These are phyloP conservation scores for Adansonia madagascariensis DNA, from an alignment of 441 rosid genomes.

Conservation along the genomic window DNA sequence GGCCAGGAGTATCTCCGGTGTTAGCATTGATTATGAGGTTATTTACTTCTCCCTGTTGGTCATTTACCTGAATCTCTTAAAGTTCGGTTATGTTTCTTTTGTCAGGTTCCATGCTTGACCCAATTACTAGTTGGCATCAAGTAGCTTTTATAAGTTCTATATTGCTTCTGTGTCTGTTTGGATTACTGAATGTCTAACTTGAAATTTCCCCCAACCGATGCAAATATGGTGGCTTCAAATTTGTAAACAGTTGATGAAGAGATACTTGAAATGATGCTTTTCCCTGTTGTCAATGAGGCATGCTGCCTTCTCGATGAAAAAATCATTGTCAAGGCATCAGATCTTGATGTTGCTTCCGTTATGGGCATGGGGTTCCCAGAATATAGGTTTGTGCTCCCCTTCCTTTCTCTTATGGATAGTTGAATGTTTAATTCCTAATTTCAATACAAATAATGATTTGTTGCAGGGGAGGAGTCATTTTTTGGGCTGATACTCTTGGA, in stretches of 20 bases:
- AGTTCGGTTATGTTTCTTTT: background rate
- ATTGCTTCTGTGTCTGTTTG: background rate
- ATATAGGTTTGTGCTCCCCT: slow-evolving; percentile 6
- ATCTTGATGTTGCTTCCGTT: slow-evolving; percentile 23
- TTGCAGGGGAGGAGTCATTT: slow-evolving; percentile 15
- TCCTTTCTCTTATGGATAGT: background rate
- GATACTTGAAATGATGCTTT: slow-evolving; percentile 23
- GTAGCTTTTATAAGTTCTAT: slow-evolving; percentile 10
- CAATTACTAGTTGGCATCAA: slow-evolving; percentile 7
- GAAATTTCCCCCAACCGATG: background rate
- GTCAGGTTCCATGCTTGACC: background rate
- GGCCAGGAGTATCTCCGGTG: slow-evolving; percentile 12
- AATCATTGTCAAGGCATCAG: slow-evolving; percentile 11
- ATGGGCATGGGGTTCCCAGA: slow-evolving; percentile 19
- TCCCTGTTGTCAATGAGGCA: slow-evolving; percentile 21
- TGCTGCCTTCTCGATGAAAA: slow-evolving; percentile 16
- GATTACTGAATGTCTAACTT: slow-evolving; percentile 4
- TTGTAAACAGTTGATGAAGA: slow-evolving; percentile 14
- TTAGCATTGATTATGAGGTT: slow-evolving; percentile 5
- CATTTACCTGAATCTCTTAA: background rate
- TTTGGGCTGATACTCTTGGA: slow-evolving; percentile 21
- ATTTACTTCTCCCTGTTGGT: background rate
- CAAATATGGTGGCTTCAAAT: background rate
- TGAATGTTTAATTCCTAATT: background rate
- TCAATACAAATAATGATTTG: background rate